Evolutionary conservation across 352 stramenopile species (phyloP), one percentile per base, ranked within the genome.

Genomic region (Globisporangium canariense): DNA sequence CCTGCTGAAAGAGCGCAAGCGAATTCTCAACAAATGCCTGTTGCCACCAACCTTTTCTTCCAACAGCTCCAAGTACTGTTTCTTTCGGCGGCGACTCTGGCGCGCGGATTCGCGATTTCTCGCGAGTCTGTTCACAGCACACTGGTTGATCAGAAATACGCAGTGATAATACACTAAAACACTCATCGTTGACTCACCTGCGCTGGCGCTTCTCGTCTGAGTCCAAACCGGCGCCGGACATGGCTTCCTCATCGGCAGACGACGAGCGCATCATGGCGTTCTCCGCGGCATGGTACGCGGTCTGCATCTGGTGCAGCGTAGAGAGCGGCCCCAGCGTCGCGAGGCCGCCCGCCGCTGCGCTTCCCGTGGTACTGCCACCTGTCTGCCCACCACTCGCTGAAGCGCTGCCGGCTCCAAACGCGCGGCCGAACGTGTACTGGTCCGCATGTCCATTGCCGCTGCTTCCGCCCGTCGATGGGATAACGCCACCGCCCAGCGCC

Each of bases 1-100:
- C 14, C 9, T 7, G 2, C 22, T 40, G 4, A 46, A 6, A 7
- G 40, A 14, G 7, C 8, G 32, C 22, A 55, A 34, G n/a, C 10
- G 22, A 0, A 38, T 18, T 4, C 10, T 62, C n/a, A 7, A 14
- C 9, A 30, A 18, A 41, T 41, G 8, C 11, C 36, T 14, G 2
- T 13, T 2, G 0, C n/a, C 13, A 63, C 66, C 0, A 14, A 90
- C 85, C 74, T 96, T 96, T 55, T 94, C 88, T 72, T 96, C 88
- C 7, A 96, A 66, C 25, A 96, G 67, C 69, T 96, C 88, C 36
- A 96, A 58, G 55, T 96, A 96, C 68, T 96, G 88, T 58, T 96
- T 96, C 79, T 96, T 96, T 38, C 88, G 86, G 52, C 88, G 86
- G 16, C 88, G 88, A 65, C 88, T 96, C 69, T 96, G 88, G 40